Evolutionary conservation across 345 rosid genomes (phyloP), one percentile per base, ranked within the genome.

Genomic region (Syzygium oleosum): DNA sequence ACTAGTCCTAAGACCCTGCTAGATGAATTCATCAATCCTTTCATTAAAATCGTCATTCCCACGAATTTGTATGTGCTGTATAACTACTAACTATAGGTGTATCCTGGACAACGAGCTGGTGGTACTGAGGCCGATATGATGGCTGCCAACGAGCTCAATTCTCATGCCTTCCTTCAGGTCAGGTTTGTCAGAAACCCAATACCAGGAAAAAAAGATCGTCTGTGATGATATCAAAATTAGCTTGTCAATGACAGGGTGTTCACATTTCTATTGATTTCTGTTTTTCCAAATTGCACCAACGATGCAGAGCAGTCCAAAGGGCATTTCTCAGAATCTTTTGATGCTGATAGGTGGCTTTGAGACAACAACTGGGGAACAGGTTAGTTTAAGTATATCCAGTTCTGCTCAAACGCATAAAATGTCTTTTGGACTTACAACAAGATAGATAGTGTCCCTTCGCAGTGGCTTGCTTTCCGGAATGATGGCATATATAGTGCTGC

Each of bases 401-500:
- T 46, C 55, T 52, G 38, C 31, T 84, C 52, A 49, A 84, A 54
- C 17, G 38, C 63, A 29, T 19, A 21, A 51, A 34, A 34, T 31
- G 46, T 52, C 49, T 52, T 23, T 89, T 90, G 52, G 0, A n/a
- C 31, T 85, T 27, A 12, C n/a, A 9, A 51, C 55, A 58, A 87
- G 78, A 85, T 90, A 51, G 90, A 89, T 88, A 56, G 77, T 89
- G 89, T 80, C 77, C 87, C 15, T 73, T 9, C 84, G 73, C 94
- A 96, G 99, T 97, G 99, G 99, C 96, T 97, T 90, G 98, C 96
- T 88, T 97, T 97, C 89, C 95, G 95, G 77, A 89, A 94, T 91
- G 96, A 92, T 90, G 99, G 99, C 63, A 96, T 91, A 90, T 93
- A 94, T 91, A 95, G 97, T 91, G 98, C 96, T 46, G 98, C 98